Evolutionary conservation across 163 green algal genomes (phyloP).

Genomic region (Chloromonas sp.): DNA sequence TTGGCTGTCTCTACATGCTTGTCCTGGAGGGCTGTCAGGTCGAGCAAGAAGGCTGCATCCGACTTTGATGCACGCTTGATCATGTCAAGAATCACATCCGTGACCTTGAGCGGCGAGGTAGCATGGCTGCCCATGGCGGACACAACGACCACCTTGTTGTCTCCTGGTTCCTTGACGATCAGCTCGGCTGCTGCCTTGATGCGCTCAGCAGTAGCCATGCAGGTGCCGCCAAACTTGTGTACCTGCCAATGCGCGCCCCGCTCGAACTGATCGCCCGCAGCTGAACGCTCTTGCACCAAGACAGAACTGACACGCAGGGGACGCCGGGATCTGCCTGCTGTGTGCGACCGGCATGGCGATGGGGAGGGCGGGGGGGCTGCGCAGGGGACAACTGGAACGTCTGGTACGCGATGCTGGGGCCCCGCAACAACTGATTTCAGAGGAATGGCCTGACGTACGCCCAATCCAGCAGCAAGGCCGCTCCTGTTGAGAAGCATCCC

Average conservation of each 20-base stretch:
- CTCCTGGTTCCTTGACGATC: constrained; percentile 38
- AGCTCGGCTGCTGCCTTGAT: constrained; percentile 74
- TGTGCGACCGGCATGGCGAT: no score
- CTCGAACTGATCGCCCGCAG: neutral
- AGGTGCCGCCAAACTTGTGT: constrained; percentile 98
- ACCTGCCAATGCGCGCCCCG: constrained; percentile 49
- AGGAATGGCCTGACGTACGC: no score
- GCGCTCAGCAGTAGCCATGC: constrained; percentile 80
- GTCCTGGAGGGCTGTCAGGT: constrained; percentile 70
- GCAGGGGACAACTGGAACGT: no score
- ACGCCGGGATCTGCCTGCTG: no score
- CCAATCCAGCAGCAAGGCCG: no score
- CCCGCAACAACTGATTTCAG: no score
- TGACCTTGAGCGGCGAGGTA: constrained; percentile 77
- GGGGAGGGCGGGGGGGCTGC: no score
- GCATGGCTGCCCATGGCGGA: constrained; percentile 81
- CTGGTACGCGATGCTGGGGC: no score
- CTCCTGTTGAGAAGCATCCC: no score
- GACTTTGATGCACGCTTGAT: constrained; percentile 70
- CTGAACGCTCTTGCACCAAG: neutral
- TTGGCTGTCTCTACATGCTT: constrained; percentile 79
- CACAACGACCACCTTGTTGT: constrained; percentile 48
- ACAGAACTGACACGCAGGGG: no score
- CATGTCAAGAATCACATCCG: constrained; percentile 91
- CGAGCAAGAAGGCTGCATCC: constrained; percentile 71